Conservation (phyloP, 495 filamentous ascomycete species). For the Penicillium roqueforti region DNA sequence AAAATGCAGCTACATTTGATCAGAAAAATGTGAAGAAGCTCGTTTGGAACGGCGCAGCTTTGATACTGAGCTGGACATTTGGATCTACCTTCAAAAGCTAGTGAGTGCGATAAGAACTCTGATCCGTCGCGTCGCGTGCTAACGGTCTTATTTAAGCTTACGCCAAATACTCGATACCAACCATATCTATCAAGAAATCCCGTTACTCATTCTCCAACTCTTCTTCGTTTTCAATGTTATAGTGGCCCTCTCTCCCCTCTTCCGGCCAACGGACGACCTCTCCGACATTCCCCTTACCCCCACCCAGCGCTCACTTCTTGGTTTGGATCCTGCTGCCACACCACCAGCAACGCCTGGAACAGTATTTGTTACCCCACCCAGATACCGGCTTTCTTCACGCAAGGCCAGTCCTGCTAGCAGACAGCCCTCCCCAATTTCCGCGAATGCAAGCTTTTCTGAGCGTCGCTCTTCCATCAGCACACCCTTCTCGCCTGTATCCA, state of each 20-base stretch:
- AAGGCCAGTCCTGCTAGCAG: conserved; percentile 48
- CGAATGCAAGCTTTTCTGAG: conserved; percentile 39
- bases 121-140: not conserved
- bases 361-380: conserved; percentile 77
- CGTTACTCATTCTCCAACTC: conserved; percentile 49
- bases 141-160: conserved; percentile 17
- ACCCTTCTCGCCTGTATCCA: conserved; percentile 51
- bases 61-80: conserved; percentile 47
- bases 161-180: conserved; percentile 21
- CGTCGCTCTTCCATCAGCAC: conserved; percentile 34
- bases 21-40: conserved; percentile 64
- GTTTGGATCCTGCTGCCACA: conserved; percentile 64
- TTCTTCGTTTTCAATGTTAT: conserved; percentile 63
- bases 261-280: conserved; percentile 68
- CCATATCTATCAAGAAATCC: conserved; percentile 31
- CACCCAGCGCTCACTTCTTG: conserved; percentile 77
- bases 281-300: conserved; percentile 89
- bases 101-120: conserved; percentile 23
- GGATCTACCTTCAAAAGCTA: conserved; percentile 33
- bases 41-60: conserved; percentile 55
- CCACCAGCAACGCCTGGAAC: conserved; percentile 61
- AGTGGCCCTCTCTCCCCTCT: conserved; percentile 61
- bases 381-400: conserved; percentile 73
- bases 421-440: conserved; percentile 50
- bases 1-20: conserved; percentile 67